phyloP scores from a whole-genome alignment of 75 land plant species.

The Pseudotsuga menziesii region DNA sequence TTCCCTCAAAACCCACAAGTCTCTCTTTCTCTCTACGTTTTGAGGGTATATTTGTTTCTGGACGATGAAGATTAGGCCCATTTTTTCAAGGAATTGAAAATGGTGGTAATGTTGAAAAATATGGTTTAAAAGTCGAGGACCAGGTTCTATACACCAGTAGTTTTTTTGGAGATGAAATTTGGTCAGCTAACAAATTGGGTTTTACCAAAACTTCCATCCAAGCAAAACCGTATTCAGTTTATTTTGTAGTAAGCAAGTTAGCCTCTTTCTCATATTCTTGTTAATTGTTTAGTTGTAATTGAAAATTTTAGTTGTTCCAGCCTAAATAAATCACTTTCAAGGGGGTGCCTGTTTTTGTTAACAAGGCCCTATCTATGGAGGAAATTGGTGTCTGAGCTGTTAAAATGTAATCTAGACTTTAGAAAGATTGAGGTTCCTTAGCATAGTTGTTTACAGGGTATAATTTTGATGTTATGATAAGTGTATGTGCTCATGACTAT shows the following conservation, averaged over 20 bases:
- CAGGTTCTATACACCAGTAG: constrained; percentile 98
- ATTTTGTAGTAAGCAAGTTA: constrained; percentile 91
- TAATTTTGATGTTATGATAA: too few relatives aligned
- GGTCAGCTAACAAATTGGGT: constrained; percentile 98
- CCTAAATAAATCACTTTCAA: too few relatives aligned
- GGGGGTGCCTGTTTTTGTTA: too few relatives aligned
- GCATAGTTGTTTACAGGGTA: too few relatives aligned
- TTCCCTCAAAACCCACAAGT: background rate
- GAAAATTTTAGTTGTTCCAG: too few relatives aligned
- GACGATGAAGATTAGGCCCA: background rate
- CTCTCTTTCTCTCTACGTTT: background rate
- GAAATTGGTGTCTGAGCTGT: too few relatives aligned
- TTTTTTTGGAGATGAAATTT: constrained; percentile 97
- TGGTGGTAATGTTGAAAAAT: constrained; percentile 91
- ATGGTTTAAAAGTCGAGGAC: constrained; percentile 87
- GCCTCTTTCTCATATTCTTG: constrained; percentile 4
- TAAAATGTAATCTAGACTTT: too few relatives aligned
- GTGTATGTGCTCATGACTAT: background rate
- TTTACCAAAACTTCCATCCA: constrained; percentile 98
- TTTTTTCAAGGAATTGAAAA: constrained; percentile 62
- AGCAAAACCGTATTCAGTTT: constrained; percentile 96
- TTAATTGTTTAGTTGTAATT: background rate
- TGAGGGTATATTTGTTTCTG: background rate
- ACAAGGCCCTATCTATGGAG: too few relatives aligned
- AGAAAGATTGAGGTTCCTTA: too few relatives aligned